Evolutionary conservation across 495 filamentous ascomycete genomes (phyloP), one percentile per base, ranked within the genome.

Genomic region (Penicillium antarcticum): DNA sequence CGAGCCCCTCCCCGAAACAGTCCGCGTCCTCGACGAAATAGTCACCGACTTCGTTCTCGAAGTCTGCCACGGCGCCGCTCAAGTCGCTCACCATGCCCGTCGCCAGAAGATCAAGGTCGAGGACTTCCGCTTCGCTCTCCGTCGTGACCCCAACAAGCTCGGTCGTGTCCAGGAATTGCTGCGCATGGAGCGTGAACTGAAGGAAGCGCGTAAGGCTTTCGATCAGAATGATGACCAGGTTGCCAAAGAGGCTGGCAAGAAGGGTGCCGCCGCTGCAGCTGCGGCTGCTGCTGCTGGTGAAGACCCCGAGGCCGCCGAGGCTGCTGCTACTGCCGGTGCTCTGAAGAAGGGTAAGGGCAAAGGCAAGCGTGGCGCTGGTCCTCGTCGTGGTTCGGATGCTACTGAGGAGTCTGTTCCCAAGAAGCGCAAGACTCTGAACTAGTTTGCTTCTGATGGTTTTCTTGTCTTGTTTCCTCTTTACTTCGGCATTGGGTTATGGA

Each of bases 101-200:
- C 84, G 94, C 6, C 87, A 92, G 60, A 98, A 98, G 72, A 88
- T 97, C 72, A 98, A 98, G 63, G 87, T 96, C 49, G 94, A 98
- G 56, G 94, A 98, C 67, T 95, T 97, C 76, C 88, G 92, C 62
- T 97, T 94, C 62, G 88, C 88, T 26, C 81, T 97, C 45, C 83
- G 95, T 29, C 81, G 85, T 31, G 94, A 97, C 60, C 84, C 88
- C 18, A 74, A 80, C 57, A 91, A 94, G 66, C 80, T 97, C 40
- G 94, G 94, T 18, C 86, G 94, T 70, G 88, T 97, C 48, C 83
- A 90, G 73, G 91, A 95, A 67, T 76, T 95, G 55, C 71, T 97
- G 45, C 82, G 83, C 56, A 89, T 87, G 80, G 86, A 92, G 52
- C 83, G 85, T 61, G 81, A 85, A 48, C 80, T 96, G 38, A 89